Conservation (phyloP, 2,329 filamentous ascomycete species). For the Rhynchosporium secalis region DNA sequence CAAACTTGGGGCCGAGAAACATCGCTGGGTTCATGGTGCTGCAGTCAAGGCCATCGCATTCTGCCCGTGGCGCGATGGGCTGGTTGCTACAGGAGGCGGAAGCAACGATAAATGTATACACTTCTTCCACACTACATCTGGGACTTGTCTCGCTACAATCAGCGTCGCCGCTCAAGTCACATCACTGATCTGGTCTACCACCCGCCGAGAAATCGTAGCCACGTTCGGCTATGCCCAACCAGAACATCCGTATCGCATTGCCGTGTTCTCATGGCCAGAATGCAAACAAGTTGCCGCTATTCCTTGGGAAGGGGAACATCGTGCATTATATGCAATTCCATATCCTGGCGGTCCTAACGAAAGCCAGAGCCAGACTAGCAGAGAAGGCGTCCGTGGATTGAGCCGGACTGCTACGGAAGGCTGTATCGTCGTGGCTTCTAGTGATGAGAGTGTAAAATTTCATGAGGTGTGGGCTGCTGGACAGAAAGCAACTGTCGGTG, state of each 20-base stretch:
- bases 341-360: constrained; percentile 66
- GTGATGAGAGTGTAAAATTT: constrained; percentile 90
- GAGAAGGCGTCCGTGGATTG: constrained; percentile 55
- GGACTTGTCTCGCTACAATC: constrained; percentile 83
- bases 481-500: constrained; percentile 53
- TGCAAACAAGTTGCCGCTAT: constrained; percentile 84
- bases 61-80: constrained; percentile 85
- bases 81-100: constrained; percentile 88
- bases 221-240: constrained; percentile 94
- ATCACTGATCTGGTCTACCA: constrained; percentile 85
- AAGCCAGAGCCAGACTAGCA: constrained; percentile 32
- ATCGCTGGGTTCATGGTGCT: constrained; percentile 77
- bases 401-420: constrained; percentile 66
- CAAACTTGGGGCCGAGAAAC: constrained; percentile 58
- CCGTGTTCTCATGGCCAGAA: constrained; percentile 91
- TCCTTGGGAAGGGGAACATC: constrained; percentile 76
- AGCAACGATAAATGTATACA: constrained; percentile 95
- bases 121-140: constrained; percentile 87
- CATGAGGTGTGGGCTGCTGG: constrained; percentile 87
- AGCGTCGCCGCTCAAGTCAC: constrained; percentile 93
- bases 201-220: constrained; percentile 81
- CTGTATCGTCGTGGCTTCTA: constrained; percentile 88
- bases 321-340: constrained; percentile 83
- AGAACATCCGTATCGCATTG: constrained; percentile 84
- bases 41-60: constrained; percentile 97